phyloP scores from a whole-genome alignment of 1,139 yeast species.

The Blastobotrys malaysiensis region DNA sequence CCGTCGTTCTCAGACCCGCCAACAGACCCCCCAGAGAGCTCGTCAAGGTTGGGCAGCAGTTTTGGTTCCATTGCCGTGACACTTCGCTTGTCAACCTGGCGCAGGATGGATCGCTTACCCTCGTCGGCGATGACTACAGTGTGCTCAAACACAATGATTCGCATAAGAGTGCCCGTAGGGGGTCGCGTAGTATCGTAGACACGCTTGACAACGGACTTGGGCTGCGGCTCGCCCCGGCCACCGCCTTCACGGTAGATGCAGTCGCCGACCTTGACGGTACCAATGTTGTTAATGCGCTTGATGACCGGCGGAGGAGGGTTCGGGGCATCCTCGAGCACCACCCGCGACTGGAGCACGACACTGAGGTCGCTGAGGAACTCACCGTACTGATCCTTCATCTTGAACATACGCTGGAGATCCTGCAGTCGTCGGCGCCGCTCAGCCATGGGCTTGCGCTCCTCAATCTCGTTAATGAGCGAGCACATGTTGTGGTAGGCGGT shows the following conservation, averaged over 20 bases:
- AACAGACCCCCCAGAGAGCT: constrained; percentile 4
- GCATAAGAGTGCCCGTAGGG: constrained; percentile 15
- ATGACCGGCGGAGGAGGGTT: constrained; percentile 3
- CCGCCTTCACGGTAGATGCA: constrained; percentile 14
- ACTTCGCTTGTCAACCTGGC: constrained; percentile 14
- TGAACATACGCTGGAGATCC: constrained; percentile 19
- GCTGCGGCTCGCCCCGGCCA: constrained; percentile 9
- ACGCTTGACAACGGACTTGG: constrained; percentile 17
- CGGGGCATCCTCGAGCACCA: constrained; percentile 17
- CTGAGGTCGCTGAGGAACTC: constrained; percentile 21
- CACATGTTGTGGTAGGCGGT: constrained; percentile 15
- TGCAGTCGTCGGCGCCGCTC: constrained; percentile 15
- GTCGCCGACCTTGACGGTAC: constrained; percentile 17
- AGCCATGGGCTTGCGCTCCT: constrained; percentile 19
- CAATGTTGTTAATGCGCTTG: constrained; percentile 1
- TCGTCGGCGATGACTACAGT: constrained; percentile 21
- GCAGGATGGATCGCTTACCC: constrained; percentile 14
- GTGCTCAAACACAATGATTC: constrained; percentile 21
- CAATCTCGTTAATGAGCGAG: constrained; percentile 17
- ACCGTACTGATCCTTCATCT: constrained; percentile 18
- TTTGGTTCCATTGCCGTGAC: constrained; percentile 17
- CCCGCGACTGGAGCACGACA: constrained; percentile 17
- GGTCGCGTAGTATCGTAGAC: constrained; percentile 17
- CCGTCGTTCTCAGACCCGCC: constrained; percentile 6
- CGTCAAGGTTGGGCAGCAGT: constrained; percentile 9